Base-by-base conservation (phyloP, 352 stramenopile genomes). In the Pythium rhizo-oryzae region DNA sequence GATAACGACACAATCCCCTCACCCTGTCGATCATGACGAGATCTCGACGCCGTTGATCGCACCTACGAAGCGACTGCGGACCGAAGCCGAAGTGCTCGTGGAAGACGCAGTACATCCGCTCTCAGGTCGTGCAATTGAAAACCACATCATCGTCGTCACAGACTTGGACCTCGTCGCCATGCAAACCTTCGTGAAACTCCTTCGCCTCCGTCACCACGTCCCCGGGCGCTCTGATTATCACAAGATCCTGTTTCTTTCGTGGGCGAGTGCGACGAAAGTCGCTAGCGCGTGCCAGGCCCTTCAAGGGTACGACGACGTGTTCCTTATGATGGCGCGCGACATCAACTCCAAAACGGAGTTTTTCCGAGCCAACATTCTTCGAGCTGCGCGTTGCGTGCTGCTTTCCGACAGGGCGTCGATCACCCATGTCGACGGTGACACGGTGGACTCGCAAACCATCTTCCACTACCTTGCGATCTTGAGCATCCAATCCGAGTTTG, bases 391-490 rank as follows among this genome's bases (percentile, higher is more conserved):
- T 16, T 91, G 83, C 46, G 81, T 91, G 16, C 60, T 91, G 43
- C 74, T 91, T 19, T 76, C 83, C 0, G 83, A 90, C 67, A 88
- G 85, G 55, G 65, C 78, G 1, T 72, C 80, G 18, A 79, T 90
- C 57, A 70, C 81, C 39, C 69, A 86, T 12, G 53, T 90, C 12
- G 83, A 91, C 53, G 83, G 79, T 28, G 83, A 87, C 44, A 72
- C 68, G 16, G 67, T 91, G 24, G 79, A 91, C 43, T 78, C 72
- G 49, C 76, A 77, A 8, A 89, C 80, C 12, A 91, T 90, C 39
- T 86, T 90, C 53, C 83, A 89, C 37, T 91, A 89, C 59, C 62
- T 91, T 19, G 82, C 79, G 33, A 76, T 91, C 13, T 54, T 87
- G 39, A 81, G 81, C 21, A 90, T 91, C 59, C 76, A 89, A 65